Percentiles rank a stretch among this genome's conserved stretches.
phyloP scores from a whole-genome alignment of 352 stramenopile species.

The Pythium dissimile region DNA sequence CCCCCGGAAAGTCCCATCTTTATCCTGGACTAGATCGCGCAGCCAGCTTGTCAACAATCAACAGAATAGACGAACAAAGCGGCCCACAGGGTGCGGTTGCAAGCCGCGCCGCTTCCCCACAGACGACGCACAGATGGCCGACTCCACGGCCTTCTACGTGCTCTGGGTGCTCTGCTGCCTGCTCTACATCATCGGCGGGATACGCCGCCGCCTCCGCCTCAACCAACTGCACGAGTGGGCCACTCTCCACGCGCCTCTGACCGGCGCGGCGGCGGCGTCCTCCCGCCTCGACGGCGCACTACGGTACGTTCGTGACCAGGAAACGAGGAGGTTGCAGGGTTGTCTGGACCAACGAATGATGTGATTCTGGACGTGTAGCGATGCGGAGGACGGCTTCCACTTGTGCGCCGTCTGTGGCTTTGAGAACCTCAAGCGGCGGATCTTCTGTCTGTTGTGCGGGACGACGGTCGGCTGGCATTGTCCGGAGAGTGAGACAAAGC shows the following conservation, averaged over 20 bases:
- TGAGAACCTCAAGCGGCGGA: slow-evolving; percentile 12
- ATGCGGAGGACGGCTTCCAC: slow-evolving; percentile 4
- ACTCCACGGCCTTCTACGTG: slow-evolving; percentile 3
- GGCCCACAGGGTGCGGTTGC: no score
- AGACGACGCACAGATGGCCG: no score
- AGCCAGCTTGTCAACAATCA: no score
- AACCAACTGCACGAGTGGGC: slow-evolving; percentile 9
- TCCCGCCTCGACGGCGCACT: slow-evolving; percentile 13
- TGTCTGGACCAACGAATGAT: no score
- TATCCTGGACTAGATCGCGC: no score
- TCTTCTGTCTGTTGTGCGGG: slow-evolving; percentile 7
- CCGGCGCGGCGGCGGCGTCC: not conserved
- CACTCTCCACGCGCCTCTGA: slow-evolving; percentile 3
- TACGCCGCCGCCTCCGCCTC: not conserved
- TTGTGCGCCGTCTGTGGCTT: slow-evolving; percentile 11
- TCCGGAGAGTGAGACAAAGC: not conserved
- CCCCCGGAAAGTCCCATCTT: no score
- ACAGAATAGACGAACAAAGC: no score
- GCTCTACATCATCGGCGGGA: slow-evolving; percentile 1
- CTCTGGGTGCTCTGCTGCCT: slow-evolving; percentile 5
- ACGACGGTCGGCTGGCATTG: not conserved
- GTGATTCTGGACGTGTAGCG: no score
- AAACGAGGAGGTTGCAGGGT: no score
- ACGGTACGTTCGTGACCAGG: not conserved
- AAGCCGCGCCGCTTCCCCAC: no score